Percentiles rank a stretch among this genome's conserved stretches.
Evolutionary conservation across 345 rosid genomes (phyloP).

Genomic region (Populus nigra): DNA sequence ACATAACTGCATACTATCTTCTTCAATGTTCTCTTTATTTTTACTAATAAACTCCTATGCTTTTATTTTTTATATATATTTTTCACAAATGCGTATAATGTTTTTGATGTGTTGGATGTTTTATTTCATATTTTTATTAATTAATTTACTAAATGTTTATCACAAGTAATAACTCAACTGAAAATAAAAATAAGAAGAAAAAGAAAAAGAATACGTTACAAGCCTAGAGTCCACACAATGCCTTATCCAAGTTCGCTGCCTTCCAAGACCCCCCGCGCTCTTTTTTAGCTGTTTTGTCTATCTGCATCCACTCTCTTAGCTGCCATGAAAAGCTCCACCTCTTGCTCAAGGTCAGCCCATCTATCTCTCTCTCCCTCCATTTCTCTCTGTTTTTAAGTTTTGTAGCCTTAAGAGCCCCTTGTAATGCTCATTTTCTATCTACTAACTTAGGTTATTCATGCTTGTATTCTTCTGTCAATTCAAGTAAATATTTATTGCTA

Average conservation of each 20-base stretch:
- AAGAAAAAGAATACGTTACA: slow-evolving; percentile 26
- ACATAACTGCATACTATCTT: no score
- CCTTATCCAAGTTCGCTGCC: slow-evolving; percentile 30
- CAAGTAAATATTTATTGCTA: no score
- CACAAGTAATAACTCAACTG: no score
- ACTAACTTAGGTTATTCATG: neutral
- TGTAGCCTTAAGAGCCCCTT: neutral
- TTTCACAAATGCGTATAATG: no score
- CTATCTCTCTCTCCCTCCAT: slow-evolving; percentile 2
- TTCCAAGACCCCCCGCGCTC: slow-evolving; percentile 29
- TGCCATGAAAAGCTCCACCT: slow-evolving; percentile 22
- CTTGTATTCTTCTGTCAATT: no score
- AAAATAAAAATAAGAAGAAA: neutral
- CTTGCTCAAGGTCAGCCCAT: slow-evolving; percentile 21
- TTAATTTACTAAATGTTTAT: no score
- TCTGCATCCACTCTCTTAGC: neutral
- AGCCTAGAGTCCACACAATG: slow-evolving; percentile 43
- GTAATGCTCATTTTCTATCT: neutral
- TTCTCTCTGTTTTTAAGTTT: neutral
- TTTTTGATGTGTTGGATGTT: no score
- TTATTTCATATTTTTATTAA: no score
- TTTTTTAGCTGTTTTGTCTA: neutral
- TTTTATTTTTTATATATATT: no score
- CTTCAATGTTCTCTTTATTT: no score
- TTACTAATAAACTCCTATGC: no score